Conservation (phyloP, 768 basidiomycete species). For the Mycena kentingensis region DNA sequence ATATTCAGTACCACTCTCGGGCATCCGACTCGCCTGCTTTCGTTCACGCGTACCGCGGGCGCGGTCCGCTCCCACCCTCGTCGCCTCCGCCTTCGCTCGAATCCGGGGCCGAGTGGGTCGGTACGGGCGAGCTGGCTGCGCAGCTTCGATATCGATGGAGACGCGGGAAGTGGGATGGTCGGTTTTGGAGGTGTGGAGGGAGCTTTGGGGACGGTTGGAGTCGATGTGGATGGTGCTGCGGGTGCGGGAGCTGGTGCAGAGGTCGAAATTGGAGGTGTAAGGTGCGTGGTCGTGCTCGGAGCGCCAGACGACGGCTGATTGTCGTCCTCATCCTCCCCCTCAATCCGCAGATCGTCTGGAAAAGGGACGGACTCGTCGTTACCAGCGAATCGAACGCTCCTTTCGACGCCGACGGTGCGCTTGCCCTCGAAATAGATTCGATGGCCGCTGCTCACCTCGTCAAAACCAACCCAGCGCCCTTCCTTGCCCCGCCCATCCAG, state of each 20-base stretch:
- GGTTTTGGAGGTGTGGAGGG: not conserved
- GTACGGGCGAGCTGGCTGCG: too few species aligned
- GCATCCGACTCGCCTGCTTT: too few species aligned
- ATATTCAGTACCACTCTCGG: too few species aligned
- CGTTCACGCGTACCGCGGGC: too few species aligned
- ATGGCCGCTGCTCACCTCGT: constrained; percentile 23
- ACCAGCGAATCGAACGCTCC: constrained; percentile 14
- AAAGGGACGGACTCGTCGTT: constrained; percentile 4
- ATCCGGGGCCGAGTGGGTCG: too few species aligned
- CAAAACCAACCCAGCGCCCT: constrained; percentile 13
- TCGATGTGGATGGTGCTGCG: not conserved
- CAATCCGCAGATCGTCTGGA: too few species aligned
- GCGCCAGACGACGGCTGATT: not conserved
- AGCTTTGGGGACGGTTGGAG: not conserved
- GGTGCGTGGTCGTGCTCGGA: constrained; percentile 9
- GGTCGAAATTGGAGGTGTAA: constrained; percentile 2
- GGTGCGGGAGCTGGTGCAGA: not conserved
- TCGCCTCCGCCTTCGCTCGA: too few species aligned
- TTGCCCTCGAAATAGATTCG: constrained; percentile 24
- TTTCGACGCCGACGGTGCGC: constrained; percentile 17
- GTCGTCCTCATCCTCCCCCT: constrained; percentile 8
- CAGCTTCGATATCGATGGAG: too few species aligned
- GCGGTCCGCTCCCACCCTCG: too few species aligned
- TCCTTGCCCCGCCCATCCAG: constrained; percentile 4
- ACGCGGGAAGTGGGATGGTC: not conserved